A percentile compares a stretch with the other conserved stretches of the same genome.
Evolutionary conservation across 345 rosid genomes (phyloP).

Genomic region (Salix koriyanagi): DNA sequence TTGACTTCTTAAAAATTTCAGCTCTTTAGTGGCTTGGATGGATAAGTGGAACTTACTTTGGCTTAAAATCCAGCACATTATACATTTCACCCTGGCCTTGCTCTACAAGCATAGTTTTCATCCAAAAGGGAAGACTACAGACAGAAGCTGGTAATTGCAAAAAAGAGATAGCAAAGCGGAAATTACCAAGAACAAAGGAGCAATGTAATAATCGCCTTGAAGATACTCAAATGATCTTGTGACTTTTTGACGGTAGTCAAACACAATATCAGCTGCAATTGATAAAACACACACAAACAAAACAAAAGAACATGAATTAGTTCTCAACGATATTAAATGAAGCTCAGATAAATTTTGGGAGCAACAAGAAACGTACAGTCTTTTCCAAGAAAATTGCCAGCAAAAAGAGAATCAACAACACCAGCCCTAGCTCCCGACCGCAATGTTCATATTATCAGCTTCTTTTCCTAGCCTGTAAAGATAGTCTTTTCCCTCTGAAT

Average conservation of each 20-base stretch:
- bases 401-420: slow-evolving; percentile 70
- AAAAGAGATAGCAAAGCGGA: not conserved
- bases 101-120: no score
- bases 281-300: not conserved
- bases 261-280: slow-evolving; percentile 79
- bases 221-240: slow-evolving; percentile 89
- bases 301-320: not conserved
- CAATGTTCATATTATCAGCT: slow-evolving; percentile 77
- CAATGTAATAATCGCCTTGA: slow-evolving; percentile 89
- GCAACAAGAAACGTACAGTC: slow-evolving; percentile 46
- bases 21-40: no score
- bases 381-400: slow-evolving; percentile 80
- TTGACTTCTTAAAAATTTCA: not conserved
- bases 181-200: slow-evolving; percentile 71
- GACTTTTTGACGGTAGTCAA: slow-evolving; percentile 88
- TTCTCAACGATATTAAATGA: not conserved
- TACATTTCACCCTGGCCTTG: no score
- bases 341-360: not conserved
- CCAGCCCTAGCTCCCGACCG: slow-evolving; percentile 86
- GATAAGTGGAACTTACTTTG: no score
- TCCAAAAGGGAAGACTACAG: no score
- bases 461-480: slow-evolving; percentile 80
- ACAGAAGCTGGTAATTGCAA: no score
- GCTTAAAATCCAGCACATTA: no score
- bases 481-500: slow-evolving; percentile 70